Evolutionary conservation across 257 asterid genomes (phyloP), one percentile per base, ranked within the genome.

Genomic region (Parsonsia alboflavescens): DNA sequence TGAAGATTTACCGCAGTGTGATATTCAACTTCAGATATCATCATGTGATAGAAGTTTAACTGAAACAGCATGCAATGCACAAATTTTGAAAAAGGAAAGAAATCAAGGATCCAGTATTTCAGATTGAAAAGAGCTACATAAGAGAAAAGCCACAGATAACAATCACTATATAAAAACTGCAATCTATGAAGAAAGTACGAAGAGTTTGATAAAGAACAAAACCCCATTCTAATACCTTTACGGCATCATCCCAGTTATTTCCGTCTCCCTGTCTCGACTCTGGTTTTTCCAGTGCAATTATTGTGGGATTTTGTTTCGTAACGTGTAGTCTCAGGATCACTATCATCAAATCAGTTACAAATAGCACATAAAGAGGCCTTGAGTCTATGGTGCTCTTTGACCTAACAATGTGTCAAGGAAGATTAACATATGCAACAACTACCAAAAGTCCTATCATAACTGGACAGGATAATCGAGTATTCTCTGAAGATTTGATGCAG

Each of bases 121-220:
- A 0, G 26, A 53, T 15, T 44, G 28, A 49, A 50, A 26, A 24
- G 22, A 26, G 12, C 65, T 74, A 84, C 75, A 88, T 28, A 58
- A 89, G 73, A 71, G 91, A 83, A 78, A 89, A 86, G 70, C 93
- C 97, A 68, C 88, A 86, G 6, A 87, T 79, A 21, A 91, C 89
- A 74, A 89, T 78, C 26, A 84, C 96, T 80, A 84, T 30, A 70
- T 89, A 91, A 68, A 91, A 87, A 70, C 97, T 89, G 85, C 89
- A 89, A 70, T 93, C 96, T 22, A 89, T 86, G 82, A 91, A 93
- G 70, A 88, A 28, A 12, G 88, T 93, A 8, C 92, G 82, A 5
- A 86, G 33, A 17, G 82, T 71, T 79, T 89, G 96, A 81, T 91
- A 86, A 70, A 89, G 24, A 15, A 91, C 96, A 70, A 93, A 67